Conservation (phyloP, 2,329 filamentous ascomycete genomes). For the Aspergillus hortae region DNA sequence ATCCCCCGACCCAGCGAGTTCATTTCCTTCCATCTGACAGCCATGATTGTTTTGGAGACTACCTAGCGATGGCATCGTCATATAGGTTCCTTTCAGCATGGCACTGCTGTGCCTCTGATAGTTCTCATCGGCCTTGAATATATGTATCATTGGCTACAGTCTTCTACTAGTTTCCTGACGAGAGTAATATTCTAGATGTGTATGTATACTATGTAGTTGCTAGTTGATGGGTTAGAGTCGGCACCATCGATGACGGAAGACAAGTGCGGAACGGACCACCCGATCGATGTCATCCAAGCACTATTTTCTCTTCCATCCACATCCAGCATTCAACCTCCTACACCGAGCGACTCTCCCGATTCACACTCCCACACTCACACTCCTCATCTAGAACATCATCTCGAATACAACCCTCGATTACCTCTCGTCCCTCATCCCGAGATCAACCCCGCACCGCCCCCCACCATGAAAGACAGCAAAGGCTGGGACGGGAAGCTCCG, state of each 20-base stretch:
- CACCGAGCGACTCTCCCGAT: no score
- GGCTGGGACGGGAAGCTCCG: slow-evolving; percentile 48
- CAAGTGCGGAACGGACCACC: no score
- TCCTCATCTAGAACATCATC: no score
- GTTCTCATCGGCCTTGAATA: slow-evolving; percentile 23
- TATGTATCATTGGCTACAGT: slow-evolving; percentile 26
- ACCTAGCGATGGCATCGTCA: slow-evolving; percentile 18
- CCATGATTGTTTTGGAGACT: slow-evolving; percentile 21
- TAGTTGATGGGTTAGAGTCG: slow-evolving; percentile 8
- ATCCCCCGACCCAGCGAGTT: slow-evolving; percentile 12
- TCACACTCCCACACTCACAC: no score
- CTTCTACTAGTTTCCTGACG: slow-evolving; percentile 24
- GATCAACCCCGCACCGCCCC: background rate
- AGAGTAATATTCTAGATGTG: slow-evolving; percentile 14
- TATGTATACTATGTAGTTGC: slow-evolving; percentile 13
- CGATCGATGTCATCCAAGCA: no score
- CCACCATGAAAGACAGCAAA: slow-evolving; percentile 39
- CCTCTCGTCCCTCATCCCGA: background rate
- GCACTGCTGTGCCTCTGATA: slow-evolving; percentile 18
- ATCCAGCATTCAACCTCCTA: no score
- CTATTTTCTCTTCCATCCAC: no score
- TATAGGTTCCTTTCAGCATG: slow-evolving; percentile 18
- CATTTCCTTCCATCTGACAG: slow-evolving; percentile 12
- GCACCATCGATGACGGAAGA: background rate
- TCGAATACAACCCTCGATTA: no score